Evolutionary conservation across 2,329 filamentous ascomycete species (phyloP), one percentile per base, ranked within the genome.

Genomic region (Stemphylium beticola): DNA sequence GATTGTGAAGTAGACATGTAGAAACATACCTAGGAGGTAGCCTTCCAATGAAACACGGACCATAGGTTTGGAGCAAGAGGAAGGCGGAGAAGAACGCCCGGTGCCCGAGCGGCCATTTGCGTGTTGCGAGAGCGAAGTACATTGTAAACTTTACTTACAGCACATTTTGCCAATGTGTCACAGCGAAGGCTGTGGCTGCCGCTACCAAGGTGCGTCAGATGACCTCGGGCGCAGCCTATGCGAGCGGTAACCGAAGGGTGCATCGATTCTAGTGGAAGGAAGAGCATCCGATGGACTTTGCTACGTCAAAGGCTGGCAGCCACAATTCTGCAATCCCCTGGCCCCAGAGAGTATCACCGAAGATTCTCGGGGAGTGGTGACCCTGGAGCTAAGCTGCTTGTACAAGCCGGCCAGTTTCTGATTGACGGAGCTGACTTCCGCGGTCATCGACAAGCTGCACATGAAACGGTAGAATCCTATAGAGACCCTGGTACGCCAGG

Each of bases 361-460:
- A 44, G 44, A 55, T 45, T 37, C 32, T 50, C 51, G 39, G 51
- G 33, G 15, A 22, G 36, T 45, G 14, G 26, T 29, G 40, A 50
- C 52, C 52, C 52, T 54, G 46, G 34, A 8, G 20, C 29, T 29
- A 18, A 29, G 40, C 9, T 39, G 10, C 17, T 17, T 38, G 24
- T 20, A 5, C 40, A 31, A 14, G 18, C 20, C 12, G 17, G 47
- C 52, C 52, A 54, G 44, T 50, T 14, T 11, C 1, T 20, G 4
- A 15, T 18, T 38, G 31, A 22, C 40, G 52, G 47, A 36, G 34
- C 4, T 5, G 2, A 3, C 2, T 12, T 18, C 45, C 32, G 17
- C 8, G 5, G 15, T 2, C 29, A 15, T 26, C 49, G 45, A 53
- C 18, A 15, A 34, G 45, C 33, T 39, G 43, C 14, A 26, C 24